phyloP scores from a whole-genome alignment of 176 grass and related monocot species.

The Panicum miliaceum region DNA sequence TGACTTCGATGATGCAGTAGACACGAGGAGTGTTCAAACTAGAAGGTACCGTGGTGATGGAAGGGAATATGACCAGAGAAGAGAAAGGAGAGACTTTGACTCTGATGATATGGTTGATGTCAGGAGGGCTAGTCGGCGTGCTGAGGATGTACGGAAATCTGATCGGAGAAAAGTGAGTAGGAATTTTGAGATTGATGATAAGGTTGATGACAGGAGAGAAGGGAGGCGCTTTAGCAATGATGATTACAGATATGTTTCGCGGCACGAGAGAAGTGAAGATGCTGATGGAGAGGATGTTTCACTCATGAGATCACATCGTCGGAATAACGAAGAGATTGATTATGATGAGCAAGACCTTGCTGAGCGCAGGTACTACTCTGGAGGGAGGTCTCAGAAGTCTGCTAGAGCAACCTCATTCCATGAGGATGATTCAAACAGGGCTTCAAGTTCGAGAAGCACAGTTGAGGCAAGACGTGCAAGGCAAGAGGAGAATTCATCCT shows the following conservation, averaged over 20 bases:
- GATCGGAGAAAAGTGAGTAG: slow-evolving; percentile 31
- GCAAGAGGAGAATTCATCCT: slow-evolving; percentile 33
- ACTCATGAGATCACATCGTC: neutral
- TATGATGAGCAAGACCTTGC: slow-evolving; percentile 30
- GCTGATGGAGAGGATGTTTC: slow-evolving; percentile 36
- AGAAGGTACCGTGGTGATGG: slow-evolving; percentile 41
- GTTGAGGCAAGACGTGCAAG: slow-evolving; percentile 31
- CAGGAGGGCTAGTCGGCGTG: slow-evolving; percentile 34
- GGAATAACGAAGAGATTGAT: slow-evolving; percentile 24
- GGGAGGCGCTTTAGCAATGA: slow-evolving; percentile 1
- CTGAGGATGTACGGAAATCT: slow-evolving; percentile 40
- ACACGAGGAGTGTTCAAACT: neutral
- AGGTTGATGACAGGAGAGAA: slow-evolving; percentile 43
- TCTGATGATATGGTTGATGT: slow-evolving; percentile 37
- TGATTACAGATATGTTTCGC: slow-evolving; percentile 25
- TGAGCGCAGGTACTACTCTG: slow-evolving; percentile 32
- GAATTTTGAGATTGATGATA: slow-evolving; percentile 36
- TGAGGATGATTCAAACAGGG: slow-evolving; percentile 46
- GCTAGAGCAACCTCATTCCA: slow-evolving; percentile 28
- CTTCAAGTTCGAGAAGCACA: slow-evolving; percentile 37
- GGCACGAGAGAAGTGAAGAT: slow-evolving; percentile 17
- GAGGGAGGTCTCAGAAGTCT: slow-evolving; percentile 33
- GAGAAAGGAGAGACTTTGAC: slow-evolving; percentile 40
- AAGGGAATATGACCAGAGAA: slow-evolving; percentile 38
- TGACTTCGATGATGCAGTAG: slow-evolving; percentile 29